Percentiles rank a stretch among this genome's conserved stretches.
Evolutionary conservation across 169 alveolate genomes (phyloP).

Genomic region (Cryptosporidium ryanae): DNA sequence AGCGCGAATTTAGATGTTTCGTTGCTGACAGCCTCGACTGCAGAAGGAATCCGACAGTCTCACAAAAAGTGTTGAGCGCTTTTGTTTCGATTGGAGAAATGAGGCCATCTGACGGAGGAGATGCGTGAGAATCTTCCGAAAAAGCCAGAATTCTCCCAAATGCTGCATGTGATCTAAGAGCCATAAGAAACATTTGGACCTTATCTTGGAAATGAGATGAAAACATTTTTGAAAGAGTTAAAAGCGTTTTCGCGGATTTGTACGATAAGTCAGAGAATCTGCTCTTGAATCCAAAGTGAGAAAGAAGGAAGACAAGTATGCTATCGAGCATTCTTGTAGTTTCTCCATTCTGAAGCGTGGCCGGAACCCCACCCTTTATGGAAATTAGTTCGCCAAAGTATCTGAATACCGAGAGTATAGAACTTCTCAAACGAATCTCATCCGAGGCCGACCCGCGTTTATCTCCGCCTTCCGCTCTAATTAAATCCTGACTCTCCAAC

Average conservation of each 20-base stretch:
- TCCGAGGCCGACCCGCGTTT: too few species aligned
- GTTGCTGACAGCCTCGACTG: neutral
- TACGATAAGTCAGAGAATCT: slow-evolving; percentile 13
- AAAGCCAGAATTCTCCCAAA: slow-evolving; percentile 4
- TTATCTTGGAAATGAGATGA: slow-evolving; percentile 3
- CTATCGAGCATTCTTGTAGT: slow-evolving; percentile 5
- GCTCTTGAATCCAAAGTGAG: slow-evolving; percentile 34
- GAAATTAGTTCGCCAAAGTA: slow-evolving; percentile 20
- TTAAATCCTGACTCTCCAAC: too few species aligned
- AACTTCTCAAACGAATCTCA: slow-evolving; percentile 4
- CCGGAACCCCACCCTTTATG: neutral
- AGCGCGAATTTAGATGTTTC: neutral
- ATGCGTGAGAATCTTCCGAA: neutral
- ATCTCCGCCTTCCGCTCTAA: too few species aligned
- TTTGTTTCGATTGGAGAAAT: slow-evolving; percentile 12
- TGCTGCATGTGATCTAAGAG: slow-evolving; percentile 30
- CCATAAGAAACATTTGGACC: slow-evolving; percentile 4
- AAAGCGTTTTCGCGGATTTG: slow-evolving; percentile 23
- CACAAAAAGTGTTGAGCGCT: slow-evolving; percentile 23
- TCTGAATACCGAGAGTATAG: slow-evolving; percentile 23
- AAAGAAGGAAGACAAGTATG: slow-evolving; percentile 30
- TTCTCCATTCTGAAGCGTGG: slow-evolving; percentile 9
- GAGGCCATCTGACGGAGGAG: too few species aligned
- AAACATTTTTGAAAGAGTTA: slow-evolving; percentile 1
- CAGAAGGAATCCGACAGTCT: slow-evolving; percentile 33